Evolutionary conservation across 208 protist species (phyloP), one percentile per base, ranked within the genome.

Genomic region (Spironucleus salmonicida): DNA sequence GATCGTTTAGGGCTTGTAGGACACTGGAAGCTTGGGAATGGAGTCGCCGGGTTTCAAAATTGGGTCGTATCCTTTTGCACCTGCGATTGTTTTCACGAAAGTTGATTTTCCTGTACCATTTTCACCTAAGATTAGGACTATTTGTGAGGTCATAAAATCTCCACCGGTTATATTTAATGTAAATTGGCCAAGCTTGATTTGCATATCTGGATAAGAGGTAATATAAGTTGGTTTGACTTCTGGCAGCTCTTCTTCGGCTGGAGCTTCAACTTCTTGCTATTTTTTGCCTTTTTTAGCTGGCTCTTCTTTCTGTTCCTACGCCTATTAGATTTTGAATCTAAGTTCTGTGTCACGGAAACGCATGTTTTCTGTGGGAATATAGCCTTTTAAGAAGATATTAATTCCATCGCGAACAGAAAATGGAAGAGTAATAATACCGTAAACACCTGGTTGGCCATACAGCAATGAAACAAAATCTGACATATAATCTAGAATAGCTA

Each of bases 21-120:
- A 95, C 75, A 99, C 90, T 75, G 92, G 90, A 34, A 99, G 83
- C 80, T 92, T 82, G 26, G 94, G 95, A 29, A 98, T 85, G 4
- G 32, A 30, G 0, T 57, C 7, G 27, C 1, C 40, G n/a, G 38
- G 0, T 23, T 42, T 7, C 0, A 39, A 58, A 0, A 77, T 30
- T 26, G 35, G 38, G 57, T 80, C 68, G 29, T 77, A 76, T 32
- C 11, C 29, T 1, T 88, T 27, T n/a, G 92, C 82, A 75, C 95
- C 93, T 38, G 94, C 95, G 0, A 98, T 83, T 85, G 98, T 92
- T 59, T 91, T 89, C 82, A 98, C 97, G 84, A 98, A 96, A 0
- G 95, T 98, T 15, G 95, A 97, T 86, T 99, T 99, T 77, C 97
- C 97, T 35, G 93, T 98, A 78, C 97, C 97, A 84, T 99, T 99